phyloP scores from a whole-genome alignment of 345 rosid genomes.

The Linum tenue region DNA sequence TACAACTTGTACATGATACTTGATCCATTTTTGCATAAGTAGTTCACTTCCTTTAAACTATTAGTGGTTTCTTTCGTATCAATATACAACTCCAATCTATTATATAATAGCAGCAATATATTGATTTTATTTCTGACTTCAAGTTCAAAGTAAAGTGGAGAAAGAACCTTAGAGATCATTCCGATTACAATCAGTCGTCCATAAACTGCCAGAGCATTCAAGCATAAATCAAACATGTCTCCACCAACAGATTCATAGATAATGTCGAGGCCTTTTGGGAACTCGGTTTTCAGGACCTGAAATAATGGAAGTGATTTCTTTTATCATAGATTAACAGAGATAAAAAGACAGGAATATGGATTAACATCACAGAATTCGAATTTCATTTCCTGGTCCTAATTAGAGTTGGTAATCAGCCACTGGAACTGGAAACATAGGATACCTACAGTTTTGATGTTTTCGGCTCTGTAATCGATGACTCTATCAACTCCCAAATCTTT shows the following conservation, averaged over 20 bases:
- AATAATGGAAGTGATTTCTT: not conserved
- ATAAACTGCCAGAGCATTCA: slow-evolving; percentile 71
- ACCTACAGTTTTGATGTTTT: slow-evolving; percentile 73
- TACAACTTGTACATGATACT: too few relatives aligned
- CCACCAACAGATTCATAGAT: slow-evolving; percentile 97
- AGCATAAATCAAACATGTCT: slow-evolving; percentile 74
- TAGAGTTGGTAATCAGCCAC: too few relatives aligned
- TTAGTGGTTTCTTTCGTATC: too few relatives aligned
- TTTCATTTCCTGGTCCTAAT: too few relatives aligned
- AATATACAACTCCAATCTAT: too few relatives aligned
- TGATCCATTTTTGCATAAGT: too few relatives aligned
- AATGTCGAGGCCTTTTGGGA: slow-evolving; percentile 73
- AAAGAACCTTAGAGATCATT: slow-evolving; percentile 90
- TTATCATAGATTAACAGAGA: too few relatives aligned
- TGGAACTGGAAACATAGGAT: slow-evolving; percentile 1
- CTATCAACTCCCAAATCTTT: slow-evolving; percentile 78
- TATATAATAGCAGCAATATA: too few relatives aligned
- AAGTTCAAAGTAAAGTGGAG: not conserved
- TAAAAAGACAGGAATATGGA: too few relatives aligned
- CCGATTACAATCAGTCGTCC: slow-evolving; percentile 86
- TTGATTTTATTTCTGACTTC: too few relatives aligned
- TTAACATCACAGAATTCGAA: too few relatives aligned
- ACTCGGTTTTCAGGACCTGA: slow-evolving; percentile 79
- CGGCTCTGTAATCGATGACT: slow-evolving; percentile 77
- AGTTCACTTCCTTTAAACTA: too few relatives aligned